phyloP scores from a whole-genome alignment of 2,329 filamentous ascomycete genomes.

The Cladosporium sp. region DNA sequence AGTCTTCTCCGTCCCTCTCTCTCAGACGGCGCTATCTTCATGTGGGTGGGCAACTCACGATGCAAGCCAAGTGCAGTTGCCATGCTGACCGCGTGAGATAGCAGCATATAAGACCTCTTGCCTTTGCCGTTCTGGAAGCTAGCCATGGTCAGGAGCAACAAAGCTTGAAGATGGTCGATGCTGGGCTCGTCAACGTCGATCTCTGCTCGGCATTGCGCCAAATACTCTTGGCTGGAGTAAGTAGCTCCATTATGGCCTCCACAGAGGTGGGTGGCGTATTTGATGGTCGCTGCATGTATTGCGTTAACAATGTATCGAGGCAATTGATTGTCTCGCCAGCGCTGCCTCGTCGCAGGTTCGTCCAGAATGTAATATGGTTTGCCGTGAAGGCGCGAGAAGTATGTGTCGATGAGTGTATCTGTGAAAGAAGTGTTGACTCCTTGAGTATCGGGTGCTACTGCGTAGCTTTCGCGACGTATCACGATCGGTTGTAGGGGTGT shows the following conservation, averaged over 20 bases:
- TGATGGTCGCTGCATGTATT: conserved; percentile 49
- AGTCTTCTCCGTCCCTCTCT: conserved; percentile 73
- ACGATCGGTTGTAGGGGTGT: neutral
- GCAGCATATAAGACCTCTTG: conserved; percentile 81
- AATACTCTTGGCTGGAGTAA: conserved; percentile 67
- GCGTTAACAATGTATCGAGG: conserved; percentile 49
- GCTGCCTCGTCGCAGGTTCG: conserved; percentile 68
- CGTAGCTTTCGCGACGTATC: conserved; percentile 6
- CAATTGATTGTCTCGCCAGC: conserved; percentile 65
- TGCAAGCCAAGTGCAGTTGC: conserved; percentile 76
- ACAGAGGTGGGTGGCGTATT: conserved; percentile 63
- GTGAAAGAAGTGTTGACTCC: conserved; percentile 19
- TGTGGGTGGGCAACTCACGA: conserved; percentile 63
- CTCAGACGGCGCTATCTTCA: conserved; percentile 62
- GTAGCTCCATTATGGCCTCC: conserved; percentile 65
- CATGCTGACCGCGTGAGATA: conserved; percentile 78
- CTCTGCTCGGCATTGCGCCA: conserved; percentile 62
- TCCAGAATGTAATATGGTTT: conserved; percentile 81
- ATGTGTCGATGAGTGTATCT: conserved; percentile 58
- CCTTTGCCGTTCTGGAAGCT: conserved; percentile 74
- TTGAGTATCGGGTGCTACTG: conserved; percentile 2
- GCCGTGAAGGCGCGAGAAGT: conserved; percentile 73
- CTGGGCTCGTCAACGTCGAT: conserved; percentile 78
- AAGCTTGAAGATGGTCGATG: conserved; percentile 70
- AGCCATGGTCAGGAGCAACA: conserved; percentile 70